phyloP scores from a whole-genome alignment of 108 stramenopile genomes.

The Skeletonema marinoi region DNA sequence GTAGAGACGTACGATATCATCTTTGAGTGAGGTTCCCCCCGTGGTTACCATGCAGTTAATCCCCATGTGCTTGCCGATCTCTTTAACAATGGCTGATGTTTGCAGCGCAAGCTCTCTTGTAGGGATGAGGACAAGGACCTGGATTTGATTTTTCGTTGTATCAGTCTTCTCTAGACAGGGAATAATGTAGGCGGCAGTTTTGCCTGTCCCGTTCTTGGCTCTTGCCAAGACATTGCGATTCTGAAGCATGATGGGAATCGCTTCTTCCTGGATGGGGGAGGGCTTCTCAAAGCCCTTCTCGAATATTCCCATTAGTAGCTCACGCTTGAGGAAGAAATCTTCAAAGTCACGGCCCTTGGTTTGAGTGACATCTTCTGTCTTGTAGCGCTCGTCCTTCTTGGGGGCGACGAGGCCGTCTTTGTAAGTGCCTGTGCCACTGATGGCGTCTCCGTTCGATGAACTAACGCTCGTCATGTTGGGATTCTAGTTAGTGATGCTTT shows the following conservation, averaged over 20 bases:
- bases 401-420: conserved; percentile 86
- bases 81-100: conserved; percentile 98
- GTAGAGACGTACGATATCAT: conserved; percentile 99
- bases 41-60: conserved; percentile 98
- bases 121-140: conserved; percentile 95
- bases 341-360: conserved; percentile 98
- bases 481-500: background rate
- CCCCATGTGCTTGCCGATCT: conserved; percentile 98
- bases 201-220: conserved; percentile 98
- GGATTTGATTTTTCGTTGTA: conserved; percentile 82
- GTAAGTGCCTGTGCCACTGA: conserved; percentile 78
- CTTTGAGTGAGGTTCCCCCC: conserved; percentile 96
- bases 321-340: conserved; percentile 96
- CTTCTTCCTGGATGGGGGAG: conserved; percentile 98
- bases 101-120: conserved; percentile 98
- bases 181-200: conserved; percentile 99
- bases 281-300: conserved; percentile 99
- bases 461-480: conserved; percentile 37
- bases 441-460: conserved; percentile 37
- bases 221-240: conserved; percentile 95
- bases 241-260: conserved; percentile 96
- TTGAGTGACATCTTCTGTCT: conserved; percentile 95
- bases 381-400: conserved; percentile 85
- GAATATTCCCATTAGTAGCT: conserved; percentile 98
- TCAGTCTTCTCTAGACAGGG: conserved; percentile 98